Percentiles rank a stretch among this genome's conserved stretches.
These are phyloP conservation scores for Talaromyces sp. DNA, from an alignment of 2,329 filamentous ascomycete species.

Conservation along the genomic window DNA sequence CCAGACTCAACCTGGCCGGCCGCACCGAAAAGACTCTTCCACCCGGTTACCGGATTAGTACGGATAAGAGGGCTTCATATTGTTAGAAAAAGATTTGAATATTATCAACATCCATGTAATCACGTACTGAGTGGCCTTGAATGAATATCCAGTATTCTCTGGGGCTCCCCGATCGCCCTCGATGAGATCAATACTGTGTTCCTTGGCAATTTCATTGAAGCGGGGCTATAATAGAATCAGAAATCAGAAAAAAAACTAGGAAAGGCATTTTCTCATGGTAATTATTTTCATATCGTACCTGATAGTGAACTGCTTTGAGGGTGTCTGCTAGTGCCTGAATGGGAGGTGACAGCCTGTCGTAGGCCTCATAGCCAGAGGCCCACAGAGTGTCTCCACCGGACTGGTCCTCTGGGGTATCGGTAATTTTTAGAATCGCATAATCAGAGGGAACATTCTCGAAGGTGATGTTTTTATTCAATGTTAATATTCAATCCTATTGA, in stretches of 20 bases:
- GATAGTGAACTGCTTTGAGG: conserved; percentile 61
- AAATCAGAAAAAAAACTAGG: too few species aligned
- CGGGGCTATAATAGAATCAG: too few species aligned
- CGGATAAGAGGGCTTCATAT: conserved; percentile 69
- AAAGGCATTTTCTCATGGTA: too few species aligned
- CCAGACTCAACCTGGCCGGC: conserved; percentile 67
- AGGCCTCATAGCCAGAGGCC: conserved; percentile 71
- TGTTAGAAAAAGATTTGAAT: conserved; percentile 66
- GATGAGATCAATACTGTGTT: too few species aligned
- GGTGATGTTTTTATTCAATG: too few species aligned
- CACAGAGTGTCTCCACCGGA: conserved; percentile 71
- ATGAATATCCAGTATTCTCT: too few species aligned
- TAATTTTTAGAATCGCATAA: too few species aligned
- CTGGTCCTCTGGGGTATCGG: too few species aligned
- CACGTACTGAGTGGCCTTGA: conserved; percentile 56
- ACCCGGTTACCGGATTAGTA: conserved; percentile 72
- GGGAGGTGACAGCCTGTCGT: conserved; percentile 70
- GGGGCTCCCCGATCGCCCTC: too few species aligned
- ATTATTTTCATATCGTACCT: conserved; percentile 14
- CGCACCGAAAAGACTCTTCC: conserved; percentile 75
- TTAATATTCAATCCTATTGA: too few species aligned
- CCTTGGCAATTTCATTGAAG: too few species aligned
- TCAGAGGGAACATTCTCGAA: too few species aligned
- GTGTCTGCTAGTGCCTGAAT: conserved; percentile 74
- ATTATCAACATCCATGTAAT: conserved; percentile 67